phyloP scores from a whole-genome alignment of 495 filamentous ascomycete genomes.

The Lasiosphaeria ovina region DNA sequence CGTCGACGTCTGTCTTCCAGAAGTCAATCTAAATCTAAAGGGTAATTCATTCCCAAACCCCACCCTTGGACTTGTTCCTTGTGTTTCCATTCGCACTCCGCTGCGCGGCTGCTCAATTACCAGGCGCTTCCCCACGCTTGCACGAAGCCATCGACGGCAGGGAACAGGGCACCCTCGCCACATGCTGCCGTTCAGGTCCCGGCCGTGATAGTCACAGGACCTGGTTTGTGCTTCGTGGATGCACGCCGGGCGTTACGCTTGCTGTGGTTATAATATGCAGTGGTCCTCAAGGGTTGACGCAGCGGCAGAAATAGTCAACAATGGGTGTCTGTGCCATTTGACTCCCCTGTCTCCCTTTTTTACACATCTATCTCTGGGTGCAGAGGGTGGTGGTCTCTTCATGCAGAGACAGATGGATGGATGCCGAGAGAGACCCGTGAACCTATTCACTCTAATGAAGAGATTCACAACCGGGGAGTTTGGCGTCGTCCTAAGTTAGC shows the following conservation, averaged over 20 bases:
- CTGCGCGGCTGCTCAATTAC: not conserved
- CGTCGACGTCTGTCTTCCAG: not conserved
- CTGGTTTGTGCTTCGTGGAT: not conserved
- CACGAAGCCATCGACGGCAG: not conserved
- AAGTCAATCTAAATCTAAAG: not conserved
- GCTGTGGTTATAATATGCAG: not conserved
- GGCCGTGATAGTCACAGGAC: not conserved
- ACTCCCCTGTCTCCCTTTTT: too few species aligned
- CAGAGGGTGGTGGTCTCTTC: too few species aligned
- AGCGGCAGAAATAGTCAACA: too few species aligned
- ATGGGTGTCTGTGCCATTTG: too few species aligned
- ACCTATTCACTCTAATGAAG: too few species aligned
- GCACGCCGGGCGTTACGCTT: not conserved
- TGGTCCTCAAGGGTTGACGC: not conserved
- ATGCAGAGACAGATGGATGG: too few species aligned
- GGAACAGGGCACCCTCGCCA: not conserved
- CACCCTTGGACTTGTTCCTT: not conserved
- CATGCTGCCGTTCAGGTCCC: not conserved
- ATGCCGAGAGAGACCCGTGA: too few species aligned
- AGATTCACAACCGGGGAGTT: too few species aligned
- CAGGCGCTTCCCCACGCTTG: not conserved
- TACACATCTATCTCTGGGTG: too few species aligned
- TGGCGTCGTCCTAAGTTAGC: too few species aligned
- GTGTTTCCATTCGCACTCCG: not conserved
- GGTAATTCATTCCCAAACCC: not conserved